Base-by-base conservation (phyloP, 176 grass and related monocot genomes). In the Bonia amplexicaulis region DNA sequence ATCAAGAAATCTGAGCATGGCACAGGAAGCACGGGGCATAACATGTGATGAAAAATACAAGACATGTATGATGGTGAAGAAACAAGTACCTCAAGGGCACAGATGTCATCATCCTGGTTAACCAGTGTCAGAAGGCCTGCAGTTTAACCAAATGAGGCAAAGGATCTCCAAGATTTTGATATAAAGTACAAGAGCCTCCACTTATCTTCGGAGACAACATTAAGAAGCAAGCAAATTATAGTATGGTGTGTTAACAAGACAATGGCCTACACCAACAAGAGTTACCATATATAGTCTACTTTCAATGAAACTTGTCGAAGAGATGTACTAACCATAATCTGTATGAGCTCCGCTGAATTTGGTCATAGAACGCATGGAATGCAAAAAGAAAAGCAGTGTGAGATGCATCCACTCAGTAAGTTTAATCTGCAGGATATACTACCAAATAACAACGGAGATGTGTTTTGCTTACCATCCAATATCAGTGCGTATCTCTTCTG, bases 311-410 rank as follows among this genome's bases (percentile, higher is more conserved):
- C 6, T 69, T 52, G 4, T 69, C 1, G 27, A 71, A 26, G 17
- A 88, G 6, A 77, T 39, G 75, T 88, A 79, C 93, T 85, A 69
- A 98, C 96, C 96, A 72, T 98, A 98, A 85, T 98, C 96, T 39
- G 96, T 98, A 64, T 98, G 96, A 84, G 91, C 93, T 80, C 96
- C 96, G 57, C 96, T 98, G 90, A 33, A 90, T 90, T 90, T 83
- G 31, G 14, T 81, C 55, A 40, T 58, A 74, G 25, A 81, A 77
- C n/a, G 11, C 59, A 83, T 44, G 58, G 7, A 49, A 76, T n/a
- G 31, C 45, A 86, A 48, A 82, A 62, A 3, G 26, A 73, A 77
- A 77, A 73, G 3, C 15, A 71, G 55, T 88, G 46, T 86, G 35
- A 90, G 61, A 80, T 52, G 39, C n/a, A 48, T 87, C 9, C 8